Evolutionary conservation across 2,329 filamentous ascomycete genomes (phyloP), one percentile per base, ranked within the genome.

Genomic region (Bipolaris bicolor): DNA sequence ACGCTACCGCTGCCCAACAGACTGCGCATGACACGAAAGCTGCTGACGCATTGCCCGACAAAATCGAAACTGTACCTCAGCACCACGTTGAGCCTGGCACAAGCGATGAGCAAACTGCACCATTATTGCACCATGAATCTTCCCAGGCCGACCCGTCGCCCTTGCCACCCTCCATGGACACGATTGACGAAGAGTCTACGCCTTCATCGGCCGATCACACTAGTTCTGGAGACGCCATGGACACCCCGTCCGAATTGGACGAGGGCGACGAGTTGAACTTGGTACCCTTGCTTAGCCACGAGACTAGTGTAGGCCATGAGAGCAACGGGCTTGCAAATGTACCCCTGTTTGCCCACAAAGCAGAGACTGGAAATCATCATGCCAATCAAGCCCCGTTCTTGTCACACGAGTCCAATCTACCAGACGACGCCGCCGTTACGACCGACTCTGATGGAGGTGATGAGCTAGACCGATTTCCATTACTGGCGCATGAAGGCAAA

Each of bases 401-500:
- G 9, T 46, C 68, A 10, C 67, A 71, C 34, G 70, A 72, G 45
- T 60, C 57, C 10, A 54, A 47, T 29, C 54, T 57, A 6, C 49
- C 56, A n/a, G 56, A 57, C 10, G 50, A 57, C 29, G 41, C 47
- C 39, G 40, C 46, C 2, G 26, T 48, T 16, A 40, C 46, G 11
- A 55, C 58, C 46, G 52, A 66, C 20, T 48, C 49, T 29, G 63
- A 64, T 2, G 56, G 64, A 9, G 66, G 29, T 29, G 50, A 70
- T 36, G 69, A 72, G 20, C 61, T 66, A 15, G 66, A 71, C 24
- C 55, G 65, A 7, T 62, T 67, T 18, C 77, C 76, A 18, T 67
- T 78, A 1, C 62, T 79, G 41, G 68, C 70, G 20, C 76, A 79
- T 37, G 77, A 79, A 60, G 71, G 72, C 52, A 60, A 58, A 4